A percentile compares a stretch with the other conserved stretches of the same genome.
Conservation (phyloP, 2,329 filamentous ascomycete species). For the Neofusicoccum parvum region DNA sequence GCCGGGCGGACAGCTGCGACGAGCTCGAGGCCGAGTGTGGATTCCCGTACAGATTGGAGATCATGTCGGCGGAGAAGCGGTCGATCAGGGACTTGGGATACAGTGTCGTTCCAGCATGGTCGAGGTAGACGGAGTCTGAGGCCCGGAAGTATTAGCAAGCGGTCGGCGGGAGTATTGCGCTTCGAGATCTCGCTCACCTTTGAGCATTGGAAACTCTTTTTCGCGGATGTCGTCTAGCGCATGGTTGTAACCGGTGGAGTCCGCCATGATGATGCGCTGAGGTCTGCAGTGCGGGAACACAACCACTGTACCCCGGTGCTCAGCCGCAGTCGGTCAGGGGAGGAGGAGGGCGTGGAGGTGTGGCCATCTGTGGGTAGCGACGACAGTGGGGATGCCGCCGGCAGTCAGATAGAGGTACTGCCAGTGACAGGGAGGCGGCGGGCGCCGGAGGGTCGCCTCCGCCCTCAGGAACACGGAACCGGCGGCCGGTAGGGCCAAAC, state of each 20-base stretch:
- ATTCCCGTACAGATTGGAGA: slow-evolving; percentile 79
- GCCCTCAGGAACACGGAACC: not conserved
- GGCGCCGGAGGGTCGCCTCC: slow-evolving; percentile 9
- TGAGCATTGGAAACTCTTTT: slow-evolving; percentile 69
- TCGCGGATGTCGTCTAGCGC: slow-evolving; percentile 61
- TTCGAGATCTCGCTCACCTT: slow-evolving; percentile 51
- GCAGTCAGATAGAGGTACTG: slow-evolving; percentile 1
- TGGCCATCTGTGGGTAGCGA: slow-evolving; percentile 8
- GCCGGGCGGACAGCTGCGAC: slow-evolving; percentile 73
- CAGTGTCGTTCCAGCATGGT: slow-evolving; percentile 91
- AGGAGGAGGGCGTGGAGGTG: not conserved
- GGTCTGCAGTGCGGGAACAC: not conserved
- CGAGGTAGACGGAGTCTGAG: slow-evolving; percentile 77
- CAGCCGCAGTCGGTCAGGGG: slow-evolving; percentile 11
- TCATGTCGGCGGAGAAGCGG: slow-evolving; percentile 76
- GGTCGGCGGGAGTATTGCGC: too few relatives aligned
- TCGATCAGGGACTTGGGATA: slow-evolving; percentile 81
- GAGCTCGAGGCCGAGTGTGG: slow-evolving; percentile 85
- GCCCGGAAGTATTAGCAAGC: slow-evolving; percentile 21
- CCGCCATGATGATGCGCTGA: slow-evolving; percentile 24
- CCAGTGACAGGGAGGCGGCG: slow-evolving; percentile 8
- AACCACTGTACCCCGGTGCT: not conserved
- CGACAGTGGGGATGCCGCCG: slow-evolving; percentile 1
- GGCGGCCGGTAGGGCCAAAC: not conserved
- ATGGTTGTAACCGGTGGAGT: slow-evolving; percentile 54